Evolutionary conservation across 2,329 filamentous ascomycete species (phyloP).

Genomic region (Aspergillus niger): DNA sequence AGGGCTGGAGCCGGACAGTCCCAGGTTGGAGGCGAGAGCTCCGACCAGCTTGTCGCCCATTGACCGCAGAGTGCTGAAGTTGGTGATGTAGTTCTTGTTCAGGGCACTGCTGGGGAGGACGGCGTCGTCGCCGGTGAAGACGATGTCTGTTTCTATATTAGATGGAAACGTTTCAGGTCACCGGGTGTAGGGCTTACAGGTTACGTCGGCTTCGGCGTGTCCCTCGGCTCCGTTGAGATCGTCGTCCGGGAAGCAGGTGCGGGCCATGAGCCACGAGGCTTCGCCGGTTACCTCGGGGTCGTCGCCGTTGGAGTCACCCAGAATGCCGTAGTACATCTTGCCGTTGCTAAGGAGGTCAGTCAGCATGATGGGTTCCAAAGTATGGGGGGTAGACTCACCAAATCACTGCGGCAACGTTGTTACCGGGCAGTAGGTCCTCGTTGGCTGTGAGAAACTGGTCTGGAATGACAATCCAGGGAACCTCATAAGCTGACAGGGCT

Average conservation of each 20-base stretch:
- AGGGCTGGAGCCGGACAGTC: not conserved
- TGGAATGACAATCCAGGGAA: conserved; percentile 35
- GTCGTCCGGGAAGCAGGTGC: conserved; percentile 35
- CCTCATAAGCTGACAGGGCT: conserved; percentile 34
- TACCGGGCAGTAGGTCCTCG: conserved; percentile 23
- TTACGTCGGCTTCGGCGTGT: conserved; percentile 31
- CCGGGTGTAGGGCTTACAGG: conserved; percentile 24
- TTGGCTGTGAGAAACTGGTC: conserved; percentile 29
- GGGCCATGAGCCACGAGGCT: conserved; percentile 39
- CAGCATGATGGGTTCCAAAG: not conserved
- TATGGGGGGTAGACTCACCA: conserved; percentile 21
- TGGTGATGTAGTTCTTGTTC: conserved; percentile 30
- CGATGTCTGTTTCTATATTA: conserved; percentile 25
- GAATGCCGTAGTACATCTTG: conserved; percentile 39
- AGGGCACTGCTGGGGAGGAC: conserved; percentile 30
- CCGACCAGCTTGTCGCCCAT: conserved; percentile 32
- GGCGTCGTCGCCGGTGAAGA: conserved; percentile 31
- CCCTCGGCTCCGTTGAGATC: conserved; percentile 30
- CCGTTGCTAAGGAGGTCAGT: conserved; percentile 21
- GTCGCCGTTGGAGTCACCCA: conserved; percentile 35
- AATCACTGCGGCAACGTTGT: conserved; percentile 34
- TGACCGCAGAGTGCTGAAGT: conserved; percentile 30
- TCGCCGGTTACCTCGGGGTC: conserved; percentile 34
- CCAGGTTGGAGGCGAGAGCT: conserved; percentile 25
- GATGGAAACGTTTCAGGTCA: not conserved